Base-by-base conservation (phyloP, 805 yeast genomes). In the Spathaspora boniae region DNA sequence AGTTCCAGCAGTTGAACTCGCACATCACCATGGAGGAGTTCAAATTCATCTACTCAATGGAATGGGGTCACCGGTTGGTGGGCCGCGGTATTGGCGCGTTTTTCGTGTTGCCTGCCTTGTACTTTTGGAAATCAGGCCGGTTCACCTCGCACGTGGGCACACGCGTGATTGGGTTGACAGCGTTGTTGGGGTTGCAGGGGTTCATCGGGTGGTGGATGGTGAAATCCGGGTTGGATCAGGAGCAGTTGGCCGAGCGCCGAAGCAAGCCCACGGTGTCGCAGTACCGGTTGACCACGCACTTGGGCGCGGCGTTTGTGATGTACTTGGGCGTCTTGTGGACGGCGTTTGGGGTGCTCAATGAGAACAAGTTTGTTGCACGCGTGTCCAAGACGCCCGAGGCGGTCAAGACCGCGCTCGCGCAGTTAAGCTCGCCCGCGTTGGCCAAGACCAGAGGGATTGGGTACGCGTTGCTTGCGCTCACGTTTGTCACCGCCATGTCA, bases 171-270 rank as follows among this genome's bases (percentile, higher is more conserved):
- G 86, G 86, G 2, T 74, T 93, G 30, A 75, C 95, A 27, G 78
- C 72, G 0, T 64, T 93, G 34, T 70, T 93, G 39, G 99, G 96
- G 8, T 65, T 93, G 31, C 98, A 93, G 68, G 98, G 98, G 35
- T 84, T 82, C 35, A 82, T 93, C 46, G 98, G 98, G 21, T 93
- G 98, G 98, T 93, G 99, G 99, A 93, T 93, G 98, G 98, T 93
- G 34, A 80, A 85, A 51, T 86, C 96, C 7, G 98, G 98, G 20
- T 71, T 93, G 37, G 95, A 88, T 54, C 83, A 82, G 51, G 73
- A 81, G 29, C 82, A 82, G 52, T 66, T 93, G 31, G 74, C 73
- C 16, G 88, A 82, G 45, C 75, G 96, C 56, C 83, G 76, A 30
- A 80, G 95, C 1, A 94, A 91, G 54, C 98, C 98, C n/a, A 87